Conservation (phyloP, 2,329 filamentous ascomycete genomes). For the Aspergillus sp. region DNA sequence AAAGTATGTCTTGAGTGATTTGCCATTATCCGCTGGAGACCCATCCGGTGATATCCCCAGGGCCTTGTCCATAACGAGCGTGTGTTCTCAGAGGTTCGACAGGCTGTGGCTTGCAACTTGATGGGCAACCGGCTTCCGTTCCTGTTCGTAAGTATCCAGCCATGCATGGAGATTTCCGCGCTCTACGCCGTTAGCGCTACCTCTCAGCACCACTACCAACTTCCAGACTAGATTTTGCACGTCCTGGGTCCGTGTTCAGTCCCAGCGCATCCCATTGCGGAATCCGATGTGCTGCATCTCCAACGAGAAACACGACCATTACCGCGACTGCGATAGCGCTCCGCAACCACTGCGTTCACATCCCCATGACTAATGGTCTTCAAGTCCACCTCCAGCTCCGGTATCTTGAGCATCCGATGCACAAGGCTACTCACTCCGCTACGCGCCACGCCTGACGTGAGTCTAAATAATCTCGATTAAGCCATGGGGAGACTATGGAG, state of each 20-base stretch:
- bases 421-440: no score
- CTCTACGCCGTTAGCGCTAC: slow-evolving; percentile 2
- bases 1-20: slow-evolving; percentile 7
- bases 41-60: slow-evolving; percentile 20
- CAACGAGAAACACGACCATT: slow-evolving; percentile 28
- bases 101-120: slow-evolving; percentile 20
- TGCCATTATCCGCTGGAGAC: slow-evolving; percentile 14
- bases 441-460: no score
- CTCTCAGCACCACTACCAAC: slow-evolving; percentile 20
- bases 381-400: slow-evolving; percentile 22
- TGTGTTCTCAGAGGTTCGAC: slow-evolving; percentile 22
- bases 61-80: slow-evolving; percentile 23
- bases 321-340: slow-evolving; percentile 16
- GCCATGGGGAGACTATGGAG: no score
- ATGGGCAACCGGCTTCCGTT: slow-evolving; percentile 27
- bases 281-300: slow-evolving; percentile 31
- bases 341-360: slow-evolving; percentile 21
- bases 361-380: slow-evolving; percentile 26
- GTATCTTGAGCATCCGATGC: slow-evolving; percentile 20
- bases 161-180: slow-evolving; percentile 12
- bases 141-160: slow-evolving; percentile 23
- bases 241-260: slow-evolving; percentile 31
- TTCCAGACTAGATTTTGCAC: slow-evolving; percentile 34
- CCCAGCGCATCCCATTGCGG: slow-evolving; percentile 32
- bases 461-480: no score